phyloP scores from a whole-genome alignment of 805 yeast species.

The Saturnispora hagleri region DNA sequence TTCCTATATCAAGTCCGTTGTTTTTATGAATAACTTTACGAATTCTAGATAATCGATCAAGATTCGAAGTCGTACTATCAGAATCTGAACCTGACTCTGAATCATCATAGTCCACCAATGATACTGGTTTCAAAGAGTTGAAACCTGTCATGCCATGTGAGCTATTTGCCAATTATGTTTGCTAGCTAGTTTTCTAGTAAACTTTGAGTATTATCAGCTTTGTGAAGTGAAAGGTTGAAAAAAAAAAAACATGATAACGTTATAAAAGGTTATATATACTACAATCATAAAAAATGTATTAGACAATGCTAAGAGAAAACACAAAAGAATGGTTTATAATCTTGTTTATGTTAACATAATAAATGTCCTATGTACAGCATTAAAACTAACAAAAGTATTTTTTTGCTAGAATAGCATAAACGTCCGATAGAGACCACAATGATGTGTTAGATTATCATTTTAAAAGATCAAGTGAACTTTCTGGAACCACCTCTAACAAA shows the following conservation, averaged over 20 bases:
- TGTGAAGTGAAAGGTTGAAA: not conserved
- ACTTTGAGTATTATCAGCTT: not conserved
- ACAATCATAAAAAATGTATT: not conserved
- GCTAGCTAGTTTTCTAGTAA: not conserved
- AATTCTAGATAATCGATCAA: not conserved
- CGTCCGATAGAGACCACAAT: not conserved
- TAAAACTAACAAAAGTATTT: not conserved
- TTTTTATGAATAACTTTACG: constrained; percentile 6
- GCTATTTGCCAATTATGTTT: not conserved
- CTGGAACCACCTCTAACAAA: constrained; percentile 91
- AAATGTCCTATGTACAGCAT: constrained; percentile 1
- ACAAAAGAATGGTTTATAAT: not conserved
- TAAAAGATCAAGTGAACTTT: constrained; percentile 46
- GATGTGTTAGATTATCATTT: not conserved
- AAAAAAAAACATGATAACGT: not conserved
- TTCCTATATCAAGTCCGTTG: constrained; percentile 12
- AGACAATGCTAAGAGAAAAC: not conserved
- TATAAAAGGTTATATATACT: not conserved
- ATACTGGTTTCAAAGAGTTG: not conserved
- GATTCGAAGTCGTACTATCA: not conserved
- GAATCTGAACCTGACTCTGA: not conserved
- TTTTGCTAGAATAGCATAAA: not conserved
- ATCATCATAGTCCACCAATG: not conserved
- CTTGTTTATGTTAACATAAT: not conserved
- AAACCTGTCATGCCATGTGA: not conserved